Conservation (phyloP, 1,284 basidiomycete genomes). For the Lentinula novae-zelandiae region DNA sequence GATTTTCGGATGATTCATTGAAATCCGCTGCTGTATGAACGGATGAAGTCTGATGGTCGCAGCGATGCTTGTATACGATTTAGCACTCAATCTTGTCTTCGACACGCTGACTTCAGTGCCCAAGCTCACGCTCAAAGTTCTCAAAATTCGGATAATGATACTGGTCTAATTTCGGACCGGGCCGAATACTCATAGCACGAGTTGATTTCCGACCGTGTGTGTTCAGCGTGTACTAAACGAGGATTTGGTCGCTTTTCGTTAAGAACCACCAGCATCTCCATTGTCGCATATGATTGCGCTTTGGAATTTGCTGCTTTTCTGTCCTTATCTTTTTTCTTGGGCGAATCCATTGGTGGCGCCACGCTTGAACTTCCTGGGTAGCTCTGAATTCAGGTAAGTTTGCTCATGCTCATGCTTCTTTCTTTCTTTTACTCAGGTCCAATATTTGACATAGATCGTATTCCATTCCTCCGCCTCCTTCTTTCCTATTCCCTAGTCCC, state of each 20-base stretch:
- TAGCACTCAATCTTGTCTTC: too few species aligned
- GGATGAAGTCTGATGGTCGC: too few species aligned
- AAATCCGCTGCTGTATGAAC: too few species aligned
- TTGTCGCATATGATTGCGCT: slow-evolving; percentile 3
- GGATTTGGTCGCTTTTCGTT: background rate
- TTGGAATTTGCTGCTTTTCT: slow-evolving; percentile 5
- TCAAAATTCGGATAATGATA: too few species aligned
- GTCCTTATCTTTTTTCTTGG: background rate
- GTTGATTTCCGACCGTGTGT: background rate
- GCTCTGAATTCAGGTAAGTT: background rate
- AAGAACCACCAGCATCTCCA: slow-evolving; percentile 2
- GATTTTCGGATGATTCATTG: too few species aligned
- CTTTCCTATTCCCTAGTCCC: slow-evolving; percentile 3
- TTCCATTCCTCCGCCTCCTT: slow-evolving; percentile 4
- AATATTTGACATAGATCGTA: background rate
- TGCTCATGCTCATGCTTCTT: background rate
- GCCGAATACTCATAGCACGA: background rate
- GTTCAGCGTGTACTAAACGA: background rate
- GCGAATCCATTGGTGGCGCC: background rate
- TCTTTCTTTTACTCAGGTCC: background rate
- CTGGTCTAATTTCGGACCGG: background rate
- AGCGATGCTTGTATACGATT: too few species aligned
- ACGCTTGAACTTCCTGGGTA: background rate
- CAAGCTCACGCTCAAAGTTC: too few species aligned
- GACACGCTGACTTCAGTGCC: too few species aligned